These are phyloP conservation scores for Hyaloscypha hepaticicola DNA, from an alignment of 495 filamentous ascomycete species.

Conservation along the genomic window DNA sequence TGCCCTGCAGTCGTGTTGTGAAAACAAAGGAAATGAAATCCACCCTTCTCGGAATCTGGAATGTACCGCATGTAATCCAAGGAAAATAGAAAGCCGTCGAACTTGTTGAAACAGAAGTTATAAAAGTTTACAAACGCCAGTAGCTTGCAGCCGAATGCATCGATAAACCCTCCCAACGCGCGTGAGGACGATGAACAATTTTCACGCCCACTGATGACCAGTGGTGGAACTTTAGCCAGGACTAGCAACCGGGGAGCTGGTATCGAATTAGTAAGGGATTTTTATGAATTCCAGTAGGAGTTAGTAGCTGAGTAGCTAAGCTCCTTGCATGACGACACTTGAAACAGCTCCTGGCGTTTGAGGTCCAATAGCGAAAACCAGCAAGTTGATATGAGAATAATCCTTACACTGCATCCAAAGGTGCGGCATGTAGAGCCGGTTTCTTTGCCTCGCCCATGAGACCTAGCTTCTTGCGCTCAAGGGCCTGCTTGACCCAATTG, in stretches of 20 bases:
- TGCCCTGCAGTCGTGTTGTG: neutral
- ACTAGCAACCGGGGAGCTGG: constrained; percentile 40
- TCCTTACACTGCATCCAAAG: constrained; percentile 61
- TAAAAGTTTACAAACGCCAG: neutral
- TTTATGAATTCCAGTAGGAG: no score
- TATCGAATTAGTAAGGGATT: no score
- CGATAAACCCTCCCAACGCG: neutral
- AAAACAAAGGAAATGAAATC: neutral
- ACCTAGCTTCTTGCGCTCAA: constrained; percentile 59
- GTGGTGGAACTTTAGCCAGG: constrained; percentile 10
- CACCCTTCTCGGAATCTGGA: neutral
- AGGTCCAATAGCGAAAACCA: no score
- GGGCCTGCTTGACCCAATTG: constrained; percentile 75
- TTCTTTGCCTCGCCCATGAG: constrained; percentile 47
- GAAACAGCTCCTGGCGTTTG: no score
- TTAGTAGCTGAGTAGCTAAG: no score
- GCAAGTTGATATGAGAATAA: no score
- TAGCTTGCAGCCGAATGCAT: neutral
- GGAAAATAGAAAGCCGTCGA: neutral
- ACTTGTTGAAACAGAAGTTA: neutral
- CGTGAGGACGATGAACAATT: neutral
- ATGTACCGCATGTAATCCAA: neutral
- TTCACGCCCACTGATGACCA: neutral
- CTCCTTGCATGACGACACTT: no score
- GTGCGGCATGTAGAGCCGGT: constrained; percentile 77